Evolutionary conservation across 148 eudicot genomes (phyloP).

Genomic region (Simmondsia chinensis): DNA sequence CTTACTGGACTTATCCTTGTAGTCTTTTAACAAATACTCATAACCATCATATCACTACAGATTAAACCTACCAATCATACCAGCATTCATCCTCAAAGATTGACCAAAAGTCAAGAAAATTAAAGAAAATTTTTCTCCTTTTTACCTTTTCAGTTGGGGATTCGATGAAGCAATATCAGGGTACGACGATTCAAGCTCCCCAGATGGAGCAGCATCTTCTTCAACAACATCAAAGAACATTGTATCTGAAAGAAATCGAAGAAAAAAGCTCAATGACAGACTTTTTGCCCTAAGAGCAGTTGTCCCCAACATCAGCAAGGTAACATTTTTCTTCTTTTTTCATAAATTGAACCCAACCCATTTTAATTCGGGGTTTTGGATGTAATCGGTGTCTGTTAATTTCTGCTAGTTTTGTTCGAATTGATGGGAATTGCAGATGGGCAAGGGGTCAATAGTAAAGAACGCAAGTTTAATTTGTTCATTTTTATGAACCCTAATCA

Average conservation of each 20-base stretch:
- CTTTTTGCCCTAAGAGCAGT: conserved; percentile 73
- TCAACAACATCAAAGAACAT: conserved; percentile 58
- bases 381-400: not conserved
- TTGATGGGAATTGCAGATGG: no score
- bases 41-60: no score
- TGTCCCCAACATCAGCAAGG: conserved; percentile 89
- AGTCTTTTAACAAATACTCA: no score
- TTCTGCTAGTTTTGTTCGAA: no score
- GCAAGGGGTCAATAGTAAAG: no score
- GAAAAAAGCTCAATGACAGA: conserved; percentile 83
- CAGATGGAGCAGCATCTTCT: conserved; percentile 48
- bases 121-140: no score
- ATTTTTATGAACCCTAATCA: no score
- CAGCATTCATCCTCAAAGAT: no score
- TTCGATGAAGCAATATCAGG: conserved; percentile 51
- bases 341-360: not conserved
- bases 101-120: no score
- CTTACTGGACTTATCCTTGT: no score
- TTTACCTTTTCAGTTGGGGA: conserved; percentile 19
- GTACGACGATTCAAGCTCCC: conserved; percentile 79
- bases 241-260: conserved; percentile 66
- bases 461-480: no score
- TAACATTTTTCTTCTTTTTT: not conserved
- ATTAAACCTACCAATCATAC: no score
- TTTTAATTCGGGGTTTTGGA: not conserved